Percentiles rank a stretch among this genome's conserved stretches.
phyloP scores from a whole-genome alignment of 352 stramenopile species.

The Phytophthora sojae region DNA sequence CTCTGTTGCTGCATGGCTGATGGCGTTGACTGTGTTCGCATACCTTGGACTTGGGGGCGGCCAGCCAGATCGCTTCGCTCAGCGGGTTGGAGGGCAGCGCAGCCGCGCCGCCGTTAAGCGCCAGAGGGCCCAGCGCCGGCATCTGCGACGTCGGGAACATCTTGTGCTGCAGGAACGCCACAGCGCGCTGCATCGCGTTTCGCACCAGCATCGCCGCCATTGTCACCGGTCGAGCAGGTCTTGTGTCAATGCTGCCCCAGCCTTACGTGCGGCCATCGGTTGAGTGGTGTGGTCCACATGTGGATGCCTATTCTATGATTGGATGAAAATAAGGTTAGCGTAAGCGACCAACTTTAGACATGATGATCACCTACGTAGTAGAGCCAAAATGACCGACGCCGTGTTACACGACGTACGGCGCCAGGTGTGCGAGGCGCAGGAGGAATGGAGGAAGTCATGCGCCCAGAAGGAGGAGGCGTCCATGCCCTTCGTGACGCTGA shows the following conservation, averaged over 20 bases:
- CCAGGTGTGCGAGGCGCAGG: conserved; percentile 37
- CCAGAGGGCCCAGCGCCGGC: conserved; percentile 36
- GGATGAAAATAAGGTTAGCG: conserved; percentile 7
- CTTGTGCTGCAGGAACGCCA: conserved; percentile 66
- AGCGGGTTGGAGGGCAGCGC: conserved; percentile 59
- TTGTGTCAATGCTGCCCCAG: conserved; percentile 27
- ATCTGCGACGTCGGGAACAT: conserved; percentile 45
- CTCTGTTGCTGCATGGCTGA: neutral
- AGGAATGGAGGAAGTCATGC: conserved; percentile 25
- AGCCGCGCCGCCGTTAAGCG: conserved; percentile 39
- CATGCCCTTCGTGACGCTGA: conserved; percentile 79
- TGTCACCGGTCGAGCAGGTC: conserved; percentile 17
- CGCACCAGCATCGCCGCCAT: conserved; percentile 75
- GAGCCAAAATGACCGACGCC: conserved; percentile 14
- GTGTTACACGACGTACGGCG: conserved; percentile 38
- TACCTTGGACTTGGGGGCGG: conserved; percentile 90
- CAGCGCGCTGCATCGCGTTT: conserved; percentile 71
- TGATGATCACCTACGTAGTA: neutral
- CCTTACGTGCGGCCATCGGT: conserved; percentile 27
- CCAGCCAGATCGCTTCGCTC: conserved; percentile 80
- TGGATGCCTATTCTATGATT: neutral
- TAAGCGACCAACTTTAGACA: no score
- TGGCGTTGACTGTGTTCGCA: conserved; percentile 1
- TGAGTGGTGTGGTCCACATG: no score
- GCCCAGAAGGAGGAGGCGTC: neutral